Evolutionary conservation across 352 stramenopile genomes (phyloP).

Genomic region (Phytophthora sp.): DNA sequence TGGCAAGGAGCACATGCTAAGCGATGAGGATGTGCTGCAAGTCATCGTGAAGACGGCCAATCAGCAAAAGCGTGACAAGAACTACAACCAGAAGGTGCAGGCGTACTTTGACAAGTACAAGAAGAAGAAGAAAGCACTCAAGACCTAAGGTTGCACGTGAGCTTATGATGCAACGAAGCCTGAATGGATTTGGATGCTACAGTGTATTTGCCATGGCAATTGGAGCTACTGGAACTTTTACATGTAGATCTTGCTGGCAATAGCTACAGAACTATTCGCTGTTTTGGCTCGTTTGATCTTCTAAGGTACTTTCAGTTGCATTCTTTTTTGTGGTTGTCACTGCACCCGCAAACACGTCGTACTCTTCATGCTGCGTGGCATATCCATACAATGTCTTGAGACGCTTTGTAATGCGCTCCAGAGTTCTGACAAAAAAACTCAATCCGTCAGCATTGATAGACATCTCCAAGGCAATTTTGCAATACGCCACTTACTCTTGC

Average conservation of each 20-base stretch:
- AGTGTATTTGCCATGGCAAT: conserved; percentile 22
- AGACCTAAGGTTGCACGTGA: conserved; percentile 59
- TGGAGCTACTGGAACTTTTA: neutral
- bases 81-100: conserved; percentile 96
- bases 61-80: conserved; percentile 98
- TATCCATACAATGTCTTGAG: conserved; percentile 60
- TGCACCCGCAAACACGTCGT: conserved; percentile 41
- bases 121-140: conserved; percentile 94
- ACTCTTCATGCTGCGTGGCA: conserved; percentile 57
- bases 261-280: conserved; percentile 13
- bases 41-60: conserved; percentile 99
- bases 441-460: conserved; percentile 8
- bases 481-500: conserved; percentile 36
- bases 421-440: conserved; percentile 49
- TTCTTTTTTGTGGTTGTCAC: conserved; percentile 1
- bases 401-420: conserved; percentile 66
- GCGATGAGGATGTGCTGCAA: conserved; percentile 98
- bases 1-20: conserved; percentile 94
- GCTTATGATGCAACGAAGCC: neutral
- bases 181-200: conserved; percentile 7
- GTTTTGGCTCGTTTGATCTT: conserved; percentile 1
- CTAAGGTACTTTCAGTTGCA: neutral
- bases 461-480: neutral
- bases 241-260: conserved; percentile 24
- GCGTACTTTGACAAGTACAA: conserved; percentile 97